Conservation (phyloP, 768 basidiomycete genomes). For the Boletus rubescentipes region DNA sequence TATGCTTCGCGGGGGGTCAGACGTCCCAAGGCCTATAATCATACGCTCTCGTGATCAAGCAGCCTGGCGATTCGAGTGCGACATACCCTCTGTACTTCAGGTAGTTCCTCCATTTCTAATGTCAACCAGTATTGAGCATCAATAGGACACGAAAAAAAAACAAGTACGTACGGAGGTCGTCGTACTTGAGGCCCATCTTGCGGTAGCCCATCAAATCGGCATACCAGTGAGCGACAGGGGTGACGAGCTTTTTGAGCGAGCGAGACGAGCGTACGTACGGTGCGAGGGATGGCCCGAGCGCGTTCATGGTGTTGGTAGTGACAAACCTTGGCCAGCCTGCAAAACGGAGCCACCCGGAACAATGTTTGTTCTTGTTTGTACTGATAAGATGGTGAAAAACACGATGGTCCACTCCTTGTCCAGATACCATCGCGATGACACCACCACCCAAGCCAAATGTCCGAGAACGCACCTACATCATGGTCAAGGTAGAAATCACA, state of each 20-base stretch:
- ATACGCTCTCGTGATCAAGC: neutral
- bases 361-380: slow-evolving; percentile 47
- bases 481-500: slow-evolving; percentile 79
- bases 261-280: slow-evolving; percentile 70
- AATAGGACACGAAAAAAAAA: neutral
- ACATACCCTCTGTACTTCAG: slow-evolving; percentile 74
- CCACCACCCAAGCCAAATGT: slow-evolving; percentile 24
- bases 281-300: slow-evolving; percentile 74
- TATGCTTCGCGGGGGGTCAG: slow-evolving; percentile 77
- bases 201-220: slow-evolving; percentile 80
- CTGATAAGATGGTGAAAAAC: slow-evolving; percentile 31
- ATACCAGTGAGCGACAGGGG: slow-evolving; percentile 83
- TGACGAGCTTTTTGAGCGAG: slow-evolving; percentile 64
- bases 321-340: neutral
- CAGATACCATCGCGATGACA: slow-evolving; percentile 31
- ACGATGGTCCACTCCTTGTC: neutral
- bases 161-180: slow-evolving; percentile 82
- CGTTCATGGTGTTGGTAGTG: slow-evolving; percentile 27
- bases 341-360: slow-evolving; percentile 20
- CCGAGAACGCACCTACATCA: slow-evolving; percentile 95
- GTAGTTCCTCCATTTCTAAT: slow-evolving; percentile 74
- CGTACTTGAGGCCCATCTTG: slow-evolving; percentile 85
- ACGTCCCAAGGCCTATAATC: slow-evolving; percentile 73
- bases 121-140: neutral
- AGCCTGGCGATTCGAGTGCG: neutral